phyloP scores from a whole-genome alignment of 768 basidiomycete genomes.

The Sporobolomyces pararoseus region DNA sequence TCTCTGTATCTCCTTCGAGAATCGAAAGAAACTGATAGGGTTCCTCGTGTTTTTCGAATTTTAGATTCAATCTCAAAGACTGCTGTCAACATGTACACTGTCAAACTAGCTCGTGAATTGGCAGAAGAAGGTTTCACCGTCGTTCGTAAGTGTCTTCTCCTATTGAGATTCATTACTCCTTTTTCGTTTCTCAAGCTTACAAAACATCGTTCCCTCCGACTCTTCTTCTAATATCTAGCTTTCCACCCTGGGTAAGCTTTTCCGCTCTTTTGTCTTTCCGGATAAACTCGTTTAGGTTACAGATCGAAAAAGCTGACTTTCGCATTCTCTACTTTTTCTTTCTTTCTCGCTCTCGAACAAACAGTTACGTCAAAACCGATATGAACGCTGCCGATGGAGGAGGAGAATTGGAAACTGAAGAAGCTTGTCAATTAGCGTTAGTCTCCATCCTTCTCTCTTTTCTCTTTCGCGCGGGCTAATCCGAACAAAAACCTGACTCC shows the following conservation, averaged over 20 bases:
- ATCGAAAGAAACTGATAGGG: too few species aligned
- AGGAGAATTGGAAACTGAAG: conserved; percentile 18
- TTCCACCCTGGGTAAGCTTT: conserved; percentile 17
- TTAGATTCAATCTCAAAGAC: conserved; percentile 36
- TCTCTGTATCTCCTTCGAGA: too few species aligned
- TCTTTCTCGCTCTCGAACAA: too few species aligned
- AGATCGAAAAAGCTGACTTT: too few species aligned
- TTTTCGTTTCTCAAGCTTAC: neutral
- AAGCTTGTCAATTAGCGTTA: conserved; percentile 19
- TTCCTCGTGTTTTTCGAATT: conserved; percentile 2
- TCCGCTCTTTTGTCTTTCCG: too few species aligned
- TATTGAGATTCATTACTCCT: neutral
- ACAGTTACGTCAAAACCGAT: conserved; percentile 11
- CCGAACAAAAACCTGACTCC: too few species aligned
- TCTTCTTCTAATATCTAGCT: neutral
- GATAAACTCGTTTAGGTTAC: too few species aligned
- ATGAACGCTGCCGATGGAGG: conserved; percentile 22
- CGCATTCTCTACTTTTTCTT: too few species aligned
- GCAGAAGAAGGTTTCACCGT: conserved; percentile 26
- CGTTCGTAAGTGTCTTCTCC: conserved; percentile 8
- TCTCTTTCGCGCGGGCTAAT: too few species aligned
- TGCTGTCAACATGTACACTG: conserved; percentile 33
- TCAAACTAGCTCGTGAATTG: conserved; percentile 32
- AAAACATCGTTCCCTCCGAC: neutral
- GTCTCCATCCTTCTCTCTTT: neutral